phyloP scores from a whole-genome alignment of 2,329 filamentous ascomycete genomes.

The Didymella arachidicola region DNA sequence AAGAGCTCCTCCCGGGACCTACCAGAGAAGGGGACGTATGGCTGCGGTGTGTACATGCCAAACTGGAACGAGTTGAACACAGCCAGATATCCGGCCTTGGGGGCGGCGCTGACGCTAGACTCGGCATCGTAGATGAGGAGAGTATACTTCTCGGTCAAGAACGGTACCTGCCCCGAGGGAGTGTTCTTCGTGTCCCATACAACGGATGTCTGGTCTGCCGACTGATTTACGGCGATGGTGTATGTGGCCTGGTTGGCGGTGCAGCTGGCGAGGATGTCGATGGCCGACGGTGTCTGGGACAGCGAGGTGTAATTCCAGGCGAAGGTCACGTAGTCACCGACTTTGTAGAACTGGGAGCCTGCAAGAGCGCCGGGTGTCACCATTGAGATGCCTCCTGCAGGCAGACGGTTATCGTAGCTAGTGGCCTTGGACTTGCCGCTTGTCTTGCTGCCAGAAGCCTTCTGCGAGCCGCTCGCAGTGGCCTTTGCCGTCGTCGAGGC shows the following conservation, averaged over 20 bases:
- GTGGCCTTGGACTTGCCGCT: slow-evolving; percentile 36
- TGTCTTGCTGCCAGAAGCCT: slow-evolving; percentile 27
- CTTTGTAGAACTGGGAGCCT: slow-evolving; percentile 68
- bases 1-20: slow-evolving; percentile 17
- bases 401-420: slow-evolving; percentile 61
- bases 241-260: slow-evolving; percentile 66
- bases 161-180: slow-evolving; percentile 48
- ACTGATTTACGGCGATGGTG: slow-evolving; percentile 68
- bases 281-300: slow-evolving; percentile 62
- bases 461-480: slow-evolving; percentile 29
- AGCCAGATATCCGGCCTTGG: slow-evolving; percentile 64
- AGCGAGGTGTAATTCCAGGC: slow-evolving; percentile 75
- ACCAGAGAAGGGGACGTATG: slow-evolving; percentile 60
- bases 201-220: slow-evolving; percentile 60
- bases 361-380: slow-evolving; percentile 62
- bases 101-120: slow-evolving; percentile 59
- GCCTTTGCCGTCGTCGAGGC: slow-evolving; percentile 27
- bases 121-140: slow-evolving; percentile 68
- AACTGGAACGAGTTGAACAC: slow-evolving; percentile 63
- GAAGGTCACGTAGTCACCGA: slow-evolving; percentile 69
- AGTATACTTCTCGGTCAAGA: slow-evolving; percentile 68
- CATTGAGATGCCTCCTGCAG: slow-evolving; percentile 68
- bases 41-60: slow-evolving; percentile 67
- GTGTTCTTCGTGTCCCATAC: slow-evolving; percentile 66
- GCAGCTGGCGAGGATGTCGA: slow-evolving; percentile 70